Evolutionary conservation across 192 early-diverging fungal genomes (phyloP).

Genomic region (Podila epigama): DNA sequence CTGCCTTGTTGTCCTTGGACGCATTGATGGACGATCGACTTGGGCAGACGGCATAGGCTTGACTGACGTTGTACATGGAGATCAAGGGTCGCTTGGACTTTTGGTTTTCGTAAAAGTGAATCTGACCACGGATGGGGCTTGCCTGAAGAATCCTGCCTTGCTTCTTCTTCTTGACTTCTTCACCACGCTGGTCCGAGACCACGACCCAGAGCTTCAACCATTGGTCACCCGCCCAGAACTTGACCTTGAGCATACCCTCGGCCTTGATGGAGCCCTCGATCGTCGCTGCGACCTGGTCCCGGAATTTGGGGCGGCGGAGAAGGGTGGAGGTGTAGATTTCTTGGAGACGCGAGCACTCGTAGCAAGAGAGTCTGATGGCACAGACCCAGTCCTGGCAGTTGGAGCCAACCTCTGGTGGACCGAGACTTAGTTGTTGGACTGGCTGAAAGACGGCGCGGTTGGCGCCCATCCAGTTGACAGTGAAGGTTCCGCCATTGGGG

Average conservation of each 20-base stretch:
- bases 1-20: slow-evolving; percentile 41
- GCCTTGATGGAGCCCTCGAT: slow-evolving; percentile 61
- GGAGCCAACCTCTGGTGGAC: slow-evolving; percentile 57
- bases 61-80: slow-evolving; percentile 59
- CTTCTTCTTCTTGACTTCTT: slow-evolving; percentile 55
- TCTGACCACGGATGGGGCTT: slow-evolving; percentile 53
- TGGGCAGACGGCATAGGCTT: slow-evolving; percentile 66
- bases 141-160: slow-evolving; percentile 52
- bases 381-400: slow-evolving; percentile 73
- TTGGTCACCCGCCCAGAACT: slow-evolving; percentile 57
- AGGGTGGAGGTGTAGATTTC: slow-evolving; percentile 75
- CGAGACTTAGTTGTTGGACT: slow-evolving; percentile 49
- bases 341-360: slow-evolving; percentile 75
- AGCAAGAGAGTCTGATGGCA: slow-evolving; percentile 76
- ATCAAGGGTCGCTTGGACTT: slow-evolving; percentile 59
- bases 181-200: slow-evolving; percentile 59
- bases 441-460: slow-evolving; percentile 69
- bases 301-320: slow-evolving; percentile 51
- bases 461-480: slow-evolving; percentile 73
- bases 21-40: slow-evolving; percentile 33
- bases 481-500: slow-evolving; percentile 63
- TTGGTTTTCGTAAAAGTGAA: slow-evolving; percentile 58
- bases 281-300: slow-evolving; percentile 56
- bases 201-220: slow-evolving; percentile 59
- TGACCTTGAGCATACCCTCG: slow-evolving; percentile 64